Evolutionary conservation across 805 yeast genomes (phyloP), one percentile per base, ranked within the genome.

Genomic region (Sungouiozyma ichnusensis): DNA sequence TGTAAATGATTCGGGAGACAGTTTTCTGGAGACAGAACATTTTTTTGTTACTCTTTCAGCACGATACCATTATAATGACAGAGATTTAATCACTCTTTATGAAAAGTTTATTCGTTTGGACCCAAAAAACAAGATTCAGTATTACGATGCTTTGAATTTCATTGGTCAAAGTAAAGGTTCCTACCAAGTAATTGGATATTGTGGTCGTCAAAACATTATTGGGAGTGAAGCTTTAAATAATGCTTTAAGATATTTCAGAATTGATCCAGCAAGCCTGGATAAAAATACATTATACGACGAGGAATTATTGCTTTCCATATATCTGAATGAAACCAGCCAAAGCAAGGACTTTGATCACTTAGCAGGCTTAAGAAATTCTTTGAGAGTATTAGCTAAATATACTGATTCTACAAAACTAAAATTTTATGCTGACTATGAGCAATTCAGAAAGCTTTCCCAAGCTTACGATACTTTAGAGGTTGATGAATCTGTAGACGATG

Each of bases 401-500:
- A 66, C 71, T 47, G 54, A 61, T 7, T 71, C 76, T 20, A 39
- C 48, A 0, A 46, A 42, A 11, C 46, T 76, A 13, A 47, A 47
- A n/a, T 57, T 57, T 34, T 70, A 55, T 41, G 55, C 73, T 32
- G 71, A 63, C 11, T 63, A 71, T 33, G 79, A 77, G 44, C 76
- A 76, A 2, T 62, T 53, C 39, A 43, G 43, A 14, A 44, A 35
- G 8, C 52, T 72, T 41, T 62, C 67, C n/a, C 71, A 71, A 38
- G 84, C 86, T 0, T 79, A 77, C 49, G 59, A 63, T 0, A 52
- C 63, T 1, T 57, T 82, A 27, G 81, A 73, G 9, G 67, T 76
- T 15, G 70, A 69, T 41, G 67, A 69, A 1, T 60, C 67, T 0
- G 75, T 78, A 13, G 81, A 74, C 44, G 85, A 80, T 54, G 92